These are phyloP conservation scores for Termitomyces sp. DNA, from an alignment of 768 basidiomycete genomes.

Conservation along the genomic window DNA sequence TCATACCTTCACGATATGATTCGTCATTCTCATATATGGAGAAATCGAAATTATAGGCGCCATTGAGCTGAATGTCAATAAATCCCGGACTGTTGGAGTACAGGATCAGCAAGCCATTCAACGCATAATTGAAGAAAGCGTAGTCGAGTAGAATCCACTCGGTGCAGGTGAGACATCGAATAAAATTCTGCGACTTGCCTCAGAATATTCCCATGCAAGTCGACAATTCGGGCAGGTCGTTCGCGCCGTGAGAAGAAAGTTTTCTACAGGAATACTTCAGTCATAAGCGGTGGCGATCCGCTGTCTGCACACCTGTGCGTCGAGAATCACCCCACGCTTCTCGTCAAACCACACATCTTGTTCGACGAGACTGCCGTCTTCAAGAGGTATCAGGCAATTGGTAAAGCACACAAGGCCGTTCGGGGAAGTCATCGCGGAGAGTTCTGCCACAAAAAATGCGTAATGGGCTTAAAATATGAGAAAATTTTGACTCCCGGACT, in stretches of 20 bases:
- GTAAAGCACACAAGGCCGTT: conserved; percentile 85
- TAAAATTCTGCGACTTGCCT: conserved; percentile 36
- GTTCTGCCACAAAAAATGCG: background rate
- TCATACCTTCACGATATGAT: conserved; percentile 64
- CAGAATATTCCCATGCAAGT: conserved; percentile 74
- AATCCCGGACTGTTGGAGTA: conserved; percentile 62
- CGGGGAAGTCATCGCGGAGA: conserved; percentile 33
- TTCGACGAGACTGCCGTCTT: conserved; percentile 73
- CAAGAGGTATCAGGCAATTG: conserved; percentile 75
- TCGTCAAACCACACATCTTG: conserved; percentile 85
- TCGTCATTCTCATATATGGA: conserved; percentile 76
- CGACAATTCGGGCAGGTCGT: conserved; percentile 60
- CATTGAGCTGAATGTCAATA: conserved; percentile 88
- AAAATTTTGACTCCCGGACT: conserved; percentile 8
- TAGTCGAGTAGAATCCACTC: background rate
- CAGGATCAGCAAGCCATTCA: background rate
- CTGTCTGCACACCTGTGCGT: conserved; percentile 57
- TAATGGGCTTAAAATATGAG: conserved; percentile 2
- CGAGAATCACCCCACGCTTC: conserved; percentile 65
- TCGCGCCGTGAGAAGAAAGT: conserved; percentile 64
- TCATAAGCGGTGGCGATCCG: background rate
- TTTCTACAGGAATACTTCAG: conserved; percentile 37
- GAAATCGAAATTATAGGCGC: conserved; percentile 86
- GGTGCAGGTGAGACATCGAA: background rate
- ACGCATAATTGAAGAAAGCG: background rate